Evolutionary conservation across 257 asterid genomes (phyloP).

Genomic region (Penstemon barbatus): DNA sequence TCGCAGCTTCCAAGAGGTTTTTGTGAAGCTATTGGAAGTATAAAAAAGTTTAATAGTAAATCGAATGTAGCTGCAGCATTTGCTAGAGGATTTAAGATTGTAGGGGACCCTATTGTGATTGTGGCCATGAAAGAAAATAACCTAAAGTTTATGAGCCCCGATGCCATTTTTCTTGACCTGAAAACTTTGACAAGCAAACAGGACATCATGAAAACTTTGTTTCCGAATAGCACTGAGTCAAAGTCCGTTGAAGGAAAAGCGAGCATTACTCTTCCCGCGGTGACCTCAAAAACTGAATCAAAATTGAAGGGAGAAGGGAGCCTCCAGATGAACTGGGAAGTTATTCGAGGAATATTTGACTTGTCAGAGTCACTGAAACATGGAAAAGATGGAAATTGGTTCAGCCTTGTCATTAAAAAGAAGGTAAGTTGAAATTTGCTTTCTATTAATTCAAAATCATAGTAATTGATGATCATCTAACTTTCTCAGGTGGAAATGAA

Average conservation of each 20-base stretch:
- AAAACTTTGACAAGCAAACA: constrained; percentile 22
- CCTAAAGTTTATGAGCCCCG: constrained; percentile 23
- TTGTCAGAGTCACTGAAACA: neutral
- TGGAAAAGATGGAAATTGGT: neutral
- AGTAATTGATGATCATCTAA: neutral
- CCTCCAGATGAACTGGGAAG: constrained; percentile 33
- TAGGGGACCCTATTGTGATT: constrained; percentile 54
- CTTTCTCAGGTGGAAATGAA: constrained; percentile 32
- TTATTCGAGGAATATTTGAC: constrained; percentile 29
- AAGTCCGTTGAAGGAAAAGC: neutral
- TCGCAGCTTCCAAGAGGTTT: constrained; percentile 40
- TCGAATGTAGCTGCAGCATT: constrained; percentile 16
- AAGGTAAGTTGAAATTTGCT: constrained; percentile 37
- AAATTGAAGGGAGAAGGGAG: constrained; percentile 9
- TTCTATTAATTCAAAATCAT: neutral
- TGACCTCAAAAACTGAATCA: neutral
- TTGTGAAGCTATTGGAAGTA: constrained; percentile 29
- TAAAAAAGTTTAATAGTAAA: neutral
- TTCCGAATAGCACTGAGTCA: constrained; percentile 28
- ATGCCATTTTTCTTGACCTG: constrained; percentile 42
- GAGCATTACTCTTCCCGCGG: neutral
- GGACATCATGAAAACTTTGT: constrained; percentile 37
- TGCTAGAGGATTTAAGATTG: constrained; percentile 44
- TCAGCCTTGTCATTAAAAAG: constrained; percentile 8
- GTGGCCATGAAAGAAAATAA: constrained; percentile 26